These are phyloP conservation scores for Stemphylium lycopersici DNA, from an alignment of 2,329 filamentous ascomycete species.

Conservation along the genomic window DNA sequence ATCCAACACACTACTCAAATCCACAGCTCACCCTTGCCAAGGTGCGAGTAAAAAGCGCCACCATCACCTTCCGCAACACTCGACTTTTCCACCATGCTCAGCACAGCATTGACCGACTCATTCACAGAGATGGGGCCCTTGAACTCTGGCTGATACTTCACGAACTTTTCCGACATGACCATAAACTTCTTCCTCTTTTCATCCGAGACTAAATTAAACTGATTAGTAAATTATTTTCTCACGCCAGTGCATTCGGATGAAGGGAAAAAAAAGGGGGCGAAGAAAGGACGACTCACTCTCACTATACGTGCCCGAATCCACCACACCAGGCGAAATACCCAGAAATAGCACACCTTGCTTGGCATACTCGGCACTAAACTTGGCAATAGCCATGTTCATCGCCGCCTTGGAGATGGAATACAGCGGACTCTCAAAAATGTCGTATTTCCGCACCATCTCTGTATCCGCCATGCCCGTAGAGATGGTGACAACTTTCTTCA, in stretches of 20 bases:
- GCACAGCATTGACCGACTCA: slow-evolving; percentile 18
- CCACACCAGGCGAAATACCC: slow-evolving; percentile 26
- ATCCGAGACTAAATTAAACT: background rate
- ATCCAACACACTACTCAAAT: no score
- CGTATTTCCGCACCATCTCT: slow-evolving; percentile 29
- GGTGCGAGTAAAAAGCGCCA: slow-evolving; percentile 24
- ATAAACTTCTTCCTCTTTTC: background rate
- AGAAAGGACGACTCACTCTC: slow-evolving; percentile 7
- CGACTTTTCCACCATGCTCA: slow-evolving; percentile 11
- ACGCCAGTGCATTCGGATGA: no score
- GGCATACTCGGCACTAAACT: slow-evolving; percentile 47
- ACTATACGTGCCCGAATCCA: slow-evolving; percentile 21
- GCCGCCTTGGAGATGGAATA: slow-evolving; percentile 52
- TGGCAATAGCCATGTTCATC: slow-evolving; percentile 51
- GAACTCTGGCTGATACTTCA: slow-evolving; percentile 20
- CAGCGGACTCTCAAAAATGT: slow-evolving; percentile 29
- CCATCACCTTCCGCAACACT: slow-evolving; percentile 22
- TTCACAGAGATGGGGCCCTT: slow-evolving; percentile 16
- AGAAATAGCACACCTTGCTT: slow-evolving; percentile 32
- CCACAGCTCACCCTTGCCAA: slow-evolving; percentile 8
- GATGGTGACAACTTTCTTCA: slow-evolving; percentile 54
- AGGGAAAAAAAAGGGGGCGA: background rate
- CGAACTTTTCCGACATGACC: slow-evolving; percentile 1
- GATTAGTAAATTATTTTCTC: background rate
- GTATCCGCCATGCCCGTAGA: slow-evolving; percentile 48